Evolutionary conservation across 176 grass and related monocot species (phyloP), one percentile per base, ranked within the genome.

Genomic region (Aegilops bicornis): DNA sequence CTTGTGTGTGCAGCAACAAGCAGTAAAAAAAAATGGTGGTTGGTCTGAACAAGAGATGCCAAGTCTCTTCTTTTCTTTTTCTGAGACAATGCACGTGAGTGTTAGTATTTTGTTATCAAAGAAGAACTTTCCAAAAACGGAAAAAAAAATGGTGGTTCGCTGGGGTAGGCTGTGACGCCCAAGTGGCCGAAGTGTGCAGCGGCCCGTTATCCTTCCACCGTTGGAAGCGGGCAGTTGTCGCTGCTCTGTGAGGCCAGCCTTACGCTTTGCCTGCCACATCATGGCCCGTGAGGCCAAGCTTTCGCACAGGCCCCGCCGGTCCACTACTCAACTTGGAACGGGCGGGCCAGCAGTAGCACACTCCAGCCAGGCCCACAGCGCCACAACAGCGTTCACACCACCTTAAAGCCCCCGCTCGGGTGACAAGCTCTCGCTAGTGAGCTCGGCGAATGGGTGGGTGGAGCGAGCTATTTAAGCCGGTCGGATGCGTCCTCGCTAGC

Each of bases 161-260:
- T 24, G 60, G 22, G 24, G 9, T 62, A 0, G 59, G 22, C 22
- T 24, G 60, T 0, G 54, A 59, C 19, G 54, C 52, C 52, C 17
- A 58, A 58, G 6, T 19, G 17, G 52, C 1, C 16, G 0, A 54
- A 48, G 15, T 35, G 80, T 22, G 14, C 73, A 22, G 35, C 62
- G 81, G 87, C 81, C 75, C 56, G 81, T 89, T 79, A 65, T 79
- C 87, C 87, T 84, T 29, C 80, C 81, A 88, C 80, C 87, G 87
- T 79, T 77, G 78, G 54, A 64, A 88, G 79, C 31, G 70, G 79
- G 70, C 68, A 73, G 86, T 59, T 3, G 29, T 83, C 83, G 90
- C 79, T 89, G 90, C 87, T 89, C 83, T 89, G 83, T 86, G 20
- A 89, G 83, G 10, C 79, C 83, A 89, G 80, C 80, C 90, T 83